These are phyloP conservation scores for Crucihimalaya himalaica DNA, from an alignment of 345 rosid genomes.

Conservation along the genomic window DNA sequence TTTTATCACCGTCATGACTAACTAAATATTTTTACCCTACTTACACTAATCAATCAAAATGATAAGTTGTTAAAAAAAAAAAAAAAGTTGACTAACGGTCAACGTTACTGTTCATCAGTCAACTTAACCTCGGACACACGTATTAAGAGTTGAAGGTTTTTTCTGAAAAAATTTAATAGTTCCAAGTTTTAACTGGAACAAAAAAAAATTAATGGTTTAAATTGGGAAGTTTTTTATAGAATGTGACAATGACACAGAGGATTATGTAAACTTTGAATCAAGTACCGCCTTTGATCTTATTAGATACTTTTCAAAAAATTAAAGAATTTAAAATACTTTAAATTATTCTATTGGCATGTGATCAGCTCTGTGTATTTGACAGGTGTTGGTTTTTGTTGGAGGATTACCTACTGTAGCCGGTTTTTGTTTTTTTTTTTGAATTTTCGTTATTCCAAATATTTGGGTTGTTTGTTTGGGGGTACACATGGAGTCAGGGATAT, in stretches of 20 bases:
- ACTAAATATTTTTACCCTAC: no score
- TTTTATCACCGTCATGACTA: no score
- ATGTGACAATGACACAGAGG: constrained; percentile 1
- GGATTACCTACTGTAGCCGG: constrained; percentile 18
- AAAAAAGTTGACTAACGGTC: no score
- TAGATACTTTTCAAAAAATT: background rate
- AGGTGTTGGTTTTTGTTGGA: constrained; percentile 26
- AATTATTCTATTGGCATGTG: constrained; percentile 35
- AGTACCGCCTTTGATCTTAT: constrained; percentile 35
- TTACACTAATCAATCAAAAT: no score
- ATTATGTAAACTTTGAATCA: constrained; percentile 40
- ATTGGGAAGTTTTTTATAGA: background rate
- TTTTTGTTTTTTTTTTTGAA: background rate
- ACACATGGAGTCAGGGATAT: background rate
- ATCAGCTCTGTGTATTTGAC: background rate
- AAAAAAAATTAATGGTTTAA: no score
- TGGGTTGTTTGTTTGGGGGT: background rate
- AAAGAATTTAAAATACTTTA: constrained; percentile 8
- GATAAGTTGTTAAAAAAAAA: no score
- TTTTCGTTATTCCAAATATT: background rate
- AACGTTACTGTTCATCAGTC: no score
- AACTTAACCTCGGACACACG: no score
- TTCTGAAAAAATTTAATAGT: no score
- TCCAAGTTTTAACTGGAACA: no score
- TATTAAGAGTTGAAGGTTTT: no score